These are phyloP conservation scores for Lagenaria siceraria DNA, from an alignment of 306 rosid genomes.

Conservation along the genomic window DNA sequence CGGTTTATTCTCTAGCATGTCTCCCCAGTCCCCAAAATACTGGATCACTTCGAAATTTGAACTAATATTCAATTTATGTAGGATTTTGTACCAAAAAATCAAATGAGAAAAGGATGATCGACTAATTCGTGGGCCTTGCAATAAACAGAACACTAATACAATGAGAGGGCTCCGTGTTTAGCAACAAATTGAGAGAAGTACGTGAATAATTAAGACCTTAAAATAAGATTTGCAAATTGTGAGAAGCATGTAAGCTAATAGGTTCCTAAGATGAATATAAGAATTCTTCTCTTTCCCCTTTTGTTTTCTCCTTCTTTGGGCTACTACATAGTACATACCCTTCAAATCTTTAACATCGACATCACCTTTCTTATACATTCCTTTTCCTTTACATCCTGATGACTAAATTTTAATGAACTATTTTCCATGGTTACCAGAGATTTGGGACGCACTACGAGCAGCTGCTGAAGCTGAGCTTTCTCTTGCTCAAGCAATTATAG, in stretches of 20 bases:
- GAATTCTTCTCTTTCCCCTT: background rate
- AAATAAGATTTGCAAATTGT: too few species aligned
- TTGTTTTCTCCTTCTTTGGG: background rate
- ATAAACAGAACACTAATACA: background rate
- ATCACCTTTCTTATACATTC: background rate
- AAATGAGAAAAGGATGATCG: background rate
- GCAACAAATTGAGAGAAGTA: background rate
- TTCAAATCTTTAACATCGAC: background rate
- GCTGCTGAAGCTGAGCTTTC: conserved; percentile 88
- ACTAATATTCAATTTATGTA: background rate
- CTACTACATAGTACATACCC: background rate
- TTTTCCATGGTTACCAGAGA: conserved; percentile 47
- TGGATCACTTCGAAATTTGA: background rate
- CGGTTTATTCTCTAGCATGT: background rate
- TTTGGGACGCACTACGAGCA: conserved; percentile 98
- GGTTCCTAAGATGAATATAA: too few species aligned
- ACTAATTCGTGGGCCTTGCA: background rate
- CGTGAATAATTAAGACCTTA: too few species aligned
- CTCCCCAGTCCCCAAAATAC: background rate
- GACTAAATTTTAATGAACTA: conserved; percentile 12
- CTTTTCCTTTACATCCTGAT: background rate
- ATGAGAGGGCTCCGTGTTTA: background rate
- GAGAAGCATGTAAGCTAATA: too few species aligned
- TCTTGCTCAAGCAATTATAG: conserved; percentile 88
- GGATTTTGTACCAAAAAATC: background rate